Base-by-base conservation (phyloP, 2,329 filamentous ascomycete genomes). In the Bipolaris bicolor region DNA sequence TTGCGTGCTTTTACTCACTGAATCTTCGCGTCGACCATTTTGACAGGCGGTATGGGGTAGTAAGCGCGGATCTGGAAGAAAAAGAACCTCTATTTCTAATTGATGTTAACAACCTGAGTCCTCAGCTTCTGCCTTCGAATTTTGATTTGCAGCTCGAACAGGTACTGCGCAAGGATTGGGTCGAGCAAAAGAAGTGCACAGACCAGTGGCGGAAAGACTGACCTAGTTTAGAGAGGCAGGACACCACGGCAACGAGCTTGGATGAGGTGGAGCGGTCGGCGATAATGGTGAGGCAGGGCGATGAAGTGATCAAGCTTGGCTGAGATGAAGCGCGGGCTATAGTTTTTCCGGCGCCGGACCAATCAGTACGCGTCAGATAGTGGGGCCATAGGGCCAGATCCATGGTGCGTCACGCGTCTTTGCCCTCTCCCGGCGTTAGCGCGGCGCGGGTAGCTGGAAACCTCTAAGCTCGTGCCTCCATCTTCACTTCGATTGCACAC, bases 21-120 rank as follows among this genome's bases (percentile, higher is more conserved):
- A 39, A 80, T 75, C 71, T 80, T 81, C 58, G 74, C 66, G 68
- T 81, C 79, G 36, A 71, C 69, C 71, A 67, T 71, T 20, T 48
- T 62, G 60, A 52, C 49, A 29, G 53, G n/a, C 43, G 39, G 41
- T 16, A 41, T 16, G 45, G 44, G 49, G 41, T 41, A 57, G 20
- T 29, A 13, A 41, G 31, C 45, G 36, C 15, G 39, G 31, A 22
- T 43, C 9, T 39, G 10, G 34, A 24, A 7, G 20, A 49, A 34
- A 18, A 36, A 11, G 24, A 36, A 24, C 33, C 29, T 50, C 46
- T 53, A 47, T 55, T 43, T 34, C 57, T 59, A 45, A 11, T 41
- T 18, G 41, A 68, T 71, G 52, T 62, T 70, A 67, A 62, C 55
- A 64, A 61, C 56, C 31, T 37, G 58, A 48, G 57, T 48, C 46